These are phyloP conservation scores for Tuber aestivum DNA, from an alignment of 495 filamentous ascomycete genomes.

Conservation along the genomic window DNA sequence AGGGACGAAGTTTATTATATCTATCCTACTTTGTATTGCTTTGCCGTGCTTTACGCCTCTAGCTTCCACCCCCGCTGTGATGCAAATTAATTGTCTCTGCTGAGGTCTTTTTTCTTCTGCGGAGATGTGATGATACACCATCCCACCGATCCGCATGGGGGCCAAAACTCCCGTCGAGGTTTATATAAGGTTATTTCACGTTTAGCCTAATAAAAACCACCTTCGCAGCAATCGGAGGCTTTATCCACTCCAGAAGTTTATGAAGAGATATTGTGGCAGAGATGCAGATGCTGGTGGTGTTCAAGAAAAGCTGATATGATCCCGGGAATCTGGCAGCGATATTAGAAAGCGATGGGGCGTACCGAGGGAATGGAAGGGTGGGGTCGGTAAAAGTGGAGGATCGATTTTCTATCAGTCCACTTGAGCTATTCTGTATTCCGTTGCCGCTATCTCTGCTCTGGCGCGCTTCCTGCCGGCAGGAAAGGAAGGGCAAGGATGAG, in stretches of 20 bases:
- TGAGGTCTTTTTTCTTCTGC: not conserved
- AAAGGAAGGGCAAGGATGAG: too few species aligned
- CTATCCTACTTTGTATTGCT: not conserved
- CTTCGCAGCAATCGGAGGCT: not conserved
- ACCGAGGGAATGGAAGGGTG: not conserved
- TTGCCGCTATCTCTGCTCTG: not conserved
- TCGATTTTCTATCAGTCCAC: not conserved
- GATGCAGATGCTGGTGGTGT: not conserved
- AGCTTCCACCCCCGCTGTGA: not conserved
- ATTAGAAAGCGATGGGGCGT: not conserved
- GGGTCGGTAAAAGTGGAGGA: not conserved
- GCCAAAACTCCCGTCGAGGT: not conserved
- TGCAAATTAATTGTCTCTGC: not conserved
- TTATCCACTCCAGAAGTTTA: slow-evolving; percentile 9
- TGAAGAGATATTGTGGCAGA: not conserved
- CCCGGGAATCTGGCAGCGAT: not conserved
- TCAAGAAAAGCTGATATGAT: not conserved
- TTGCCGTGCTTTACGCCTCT: not conserved
- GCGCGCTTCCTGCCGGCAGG: too few species aligned
- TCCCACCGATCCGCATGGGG: not conserved
- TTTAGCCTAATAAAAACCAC: not conserved
- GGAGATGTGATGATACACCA: not conserved
- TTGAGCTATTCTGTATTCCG: not conserved
- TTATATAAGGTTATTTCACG: not conserved
- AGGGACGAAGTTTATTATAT: not conserved